Evolutionary conservation across 2,329 filamentous ascomycete genomes (phyloP).

Genomic region (Macrophomina phaseolina): DNA sequence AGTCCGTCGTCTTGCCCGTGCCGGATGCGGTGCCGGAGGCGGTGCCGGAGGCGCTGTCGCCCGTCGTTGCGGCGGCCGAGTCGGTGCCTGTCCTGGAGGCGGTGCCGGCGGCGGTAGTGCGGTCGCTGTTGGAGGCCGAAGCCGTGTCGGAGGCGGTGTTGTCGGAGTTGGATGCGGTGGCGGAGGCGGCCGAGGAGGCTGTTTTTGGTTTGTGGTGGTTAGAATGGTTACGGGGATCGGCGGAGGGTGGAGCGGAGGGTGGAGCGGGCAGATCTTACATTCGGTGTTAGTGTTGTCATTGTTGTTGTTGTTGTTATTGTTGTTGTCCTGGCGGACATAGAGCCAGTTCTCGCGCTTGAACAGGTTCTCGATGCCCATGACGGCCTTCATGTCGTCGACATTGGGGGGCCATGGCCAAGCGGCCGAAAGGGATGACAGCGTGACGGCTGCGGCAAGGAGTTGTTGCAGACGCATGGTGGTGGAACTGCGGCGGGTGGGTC

Average conservation of each 20-base stretch:
- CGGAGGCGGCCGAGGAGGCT: neutral
- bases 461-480: conserved; percentile 45
- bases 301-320: neutral
- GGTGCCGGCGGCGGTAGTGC: conserved; percentile 5
- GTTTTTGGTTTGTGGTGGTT: neutral
- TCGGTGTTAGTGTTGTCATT: neutral
- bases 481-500: neutral
- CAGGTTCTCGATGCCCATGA: conserved; percentile 23
- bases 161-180: neutral
- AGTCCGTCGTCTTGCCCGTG: conserved; percentile 21
- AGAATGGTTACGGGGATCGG: neutral
- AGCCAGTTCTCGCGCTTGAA: conserved; percentile 21
- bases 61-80: neutral
- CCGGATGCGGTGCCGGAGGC: neutral
- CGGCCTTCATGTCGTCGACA: conserved; percentile 23
- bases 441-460: conserved; percentile 44
- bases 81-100: conserved; percentile 16
- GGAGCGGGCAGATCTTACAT: conserved; percentile 4
- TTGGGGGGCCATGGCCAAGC: conserved; percentile 36
- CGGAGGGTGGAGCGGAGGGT: neutral
- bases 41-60: neutral
- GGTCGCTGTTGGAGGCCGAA: conserved; percentile 1
- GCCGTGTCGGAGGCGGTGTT: conserved; percentile 2
- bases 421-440: conserved; percentile 43
- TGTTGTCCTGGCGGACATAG: conserved; percentile 12